These are phyloP conservation scores for Neurospora discreta DNA, from an alignment of 495 filamentous ascomycete genomes.

Conservation along the genomic window DNA sequence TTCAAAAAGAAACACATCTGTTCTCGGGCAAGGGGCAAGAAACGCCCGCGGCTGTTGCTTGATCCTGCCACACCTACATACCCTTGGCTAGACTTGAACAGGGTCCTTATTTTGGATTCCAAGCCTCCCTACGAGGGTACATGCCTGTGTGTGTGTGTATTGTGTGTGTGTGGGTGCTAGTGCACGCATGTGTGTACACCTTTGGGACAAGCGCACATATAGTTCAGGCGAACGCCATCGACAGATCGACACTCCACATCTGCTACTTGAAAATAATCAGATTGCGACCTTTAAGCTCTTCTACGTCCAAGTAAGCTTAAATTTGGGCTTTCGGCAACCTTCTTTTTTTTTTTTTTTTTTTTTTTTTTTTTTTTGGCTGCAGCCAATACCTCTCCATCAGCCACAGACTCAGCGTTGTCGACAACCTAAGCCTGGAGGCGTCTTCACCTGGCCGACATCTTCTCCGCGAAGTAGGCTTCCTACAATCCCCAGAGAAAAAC, in stretches of 20 bases:
- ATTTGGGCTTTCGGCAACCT: background rate
- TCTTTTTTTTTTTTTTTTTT: background rate
- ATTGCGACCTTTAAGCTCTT: background rate
- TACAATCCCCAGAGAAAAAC: background rate
- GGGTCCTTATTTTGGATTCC: background rate
- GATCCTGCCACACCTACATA: background rate
- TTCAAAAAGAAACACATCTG: background rate
- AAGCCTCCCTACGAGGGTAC: background rate
- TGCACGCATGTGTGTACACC: background rate
- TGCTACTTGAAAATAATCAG: background rate
- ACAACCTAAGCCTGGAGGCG: background rate
- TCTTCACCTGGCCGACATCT: background rate
- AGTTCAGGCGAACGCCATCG: slow-evolving; percentile 5
- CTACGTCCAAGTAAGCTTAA: background rate
- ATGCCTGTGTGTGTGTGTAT: background rate
- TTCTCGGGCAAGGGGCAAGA: background rate
- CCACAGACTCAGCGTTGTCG: background rate
- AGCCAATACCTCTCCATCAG: background rate
- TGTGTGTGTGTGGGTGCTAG: background rate
- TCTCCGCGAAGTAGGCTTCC: background rate
- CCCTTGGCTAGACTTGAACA: background rate
- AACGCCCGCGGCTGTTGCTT: background rate
- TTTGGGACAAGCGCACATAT: slow-evolving; percentile 7
- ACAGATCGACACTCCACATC: slow-evolving; percentile 19
- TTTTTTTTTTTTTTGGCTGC: background rate